These are phyloP conservation scores for Spiraea crenata DNA, from an alignment of 331 rosid genomes.

Conservation along the genomic window DNA sequence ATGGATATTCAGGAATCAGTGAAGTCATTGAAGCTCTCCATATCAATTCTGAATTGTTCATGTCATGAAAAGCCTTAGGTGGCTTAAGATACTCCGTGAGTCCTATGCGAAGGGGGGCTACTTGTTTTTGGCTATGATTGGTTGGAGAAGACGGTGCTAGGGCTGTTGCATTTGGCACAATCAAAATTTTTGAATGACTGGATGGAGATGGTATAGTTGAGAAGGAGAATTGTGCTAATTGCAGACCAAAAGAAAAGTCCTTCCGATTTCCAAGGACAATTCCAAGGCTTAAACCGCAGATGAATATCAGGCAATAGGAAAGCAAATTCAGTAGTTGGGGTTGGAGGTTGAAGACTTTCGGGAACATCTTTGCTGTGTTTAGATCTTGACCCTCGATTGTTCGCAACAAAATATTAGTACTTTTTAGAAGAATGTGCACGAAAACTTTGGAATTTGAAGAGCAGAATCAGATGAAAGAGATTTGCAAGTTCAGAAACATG, in stretches of 20 bases:
- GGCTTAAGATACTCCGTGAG: slow-evolving; percentile 49
- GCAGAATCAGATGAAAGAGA: too few species aligned
- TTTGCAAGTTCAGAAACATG: too few species aligned
- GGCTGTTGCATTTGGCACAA: neutral
- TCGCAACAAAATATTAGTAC: neutral
- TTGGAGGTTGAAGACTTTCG: slow-evolving; percentile 42
- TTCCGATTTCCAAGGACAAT: slow-evolving; percentile 42
- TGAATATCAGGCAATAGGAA: slow-evolving; percentile 42
- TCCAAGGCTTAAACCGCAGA: slow-evolving; percentile 56
- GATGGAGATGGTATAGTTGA: slow-evolving; percentile 17
- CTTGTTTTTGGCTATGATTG: too few species aligned
- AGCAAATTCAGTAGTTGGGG: slow-evolving; percentile 34
- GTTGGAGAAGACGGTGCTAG: neutral
- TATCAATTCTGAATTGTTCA: slow-evolving; percentile 61
- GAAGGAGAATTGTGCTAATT: slow-evolving; percentile 38
- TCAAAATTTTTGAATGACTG: neutral
- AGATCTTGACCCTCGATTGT: slow-evolving; percentile 47
- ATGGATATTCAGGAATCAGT: slow-evolving; percentile 48
- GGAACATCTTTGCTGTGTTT: slow-evolving; percentile 11
- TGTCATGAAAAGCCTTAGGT: slow-evolving; percentile 47
- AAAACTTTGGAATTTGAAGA: too few species aligned
- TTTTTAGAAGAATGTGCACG: too few species aligned
- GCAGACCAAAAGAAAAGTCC: slow-evolving; percentile 33
- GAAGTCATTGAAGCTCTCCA: slow-evolving; percentile 84
- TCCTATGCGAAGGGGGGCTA: slow-evolving; percentile 25